Base-by-base conservation (phyloP, 1,139 yeast species). In the Hemisphaericaspora xylofermentans region DNA sequence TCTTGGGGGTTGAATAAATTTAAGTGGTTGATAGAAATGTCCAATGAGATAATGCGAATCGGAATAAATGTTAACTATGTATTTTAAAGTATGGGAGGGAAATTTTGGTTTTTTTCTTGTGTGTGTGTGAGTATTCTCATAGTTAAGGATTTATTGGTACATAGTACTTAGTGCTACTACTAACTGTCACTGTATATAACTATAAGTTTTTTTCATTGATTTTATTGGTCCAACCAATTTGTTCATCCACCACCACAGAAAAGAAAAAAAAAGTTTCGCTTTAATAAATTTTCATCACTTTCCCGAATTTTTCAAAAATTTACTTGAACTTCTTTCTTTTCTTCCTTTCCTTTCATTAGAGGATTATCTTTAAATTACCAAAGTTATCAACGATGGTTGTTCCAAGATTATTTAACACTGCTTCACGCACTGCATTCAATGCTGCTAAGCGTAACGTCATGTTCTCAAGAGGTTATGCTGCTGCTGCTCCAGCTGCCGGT, bases 401-500 rank as follows among this genome's bases (percentile, higher is more conserved):
- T 72, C 93, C 96, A 73, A 88, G 95, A 83, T 83, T 88, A 75
- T 83, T 86, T 75, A 85, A 89, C 78, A 78, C 88, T 70, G 75
- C 88, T 64, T 81, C 95, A 63, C 89, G 91, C 77, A 79, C 86
- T 70, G 95, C 96, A 64, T 80, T 84, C 74, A 82, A 82, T 72
- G 93, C 93, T 63, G 94, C 93, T 63, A 85, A 82, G 80, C 88
- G 89, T 68, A 83, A 83, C 76, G 65, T 77, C 64, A 73, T 80
- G 70, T 80, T 83, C 71, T 30, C 40, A 30, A 88, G 95, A 76
- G 81, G 88, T 67, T 74, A 86, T 74, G 96, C 96, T 60, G 78
- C 95, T 61, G 88, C 91, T 66, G 86, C 91, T 55, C 81, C 88
- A 61, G 74, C 82, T 56, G 71, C 74, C 66, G 97, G 97, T 80